Evolutionary conservation across 805 yeast genomes (phyloP), one percentile per base, ranked within the genome.

Genomic region (Candida pini): DNA sequence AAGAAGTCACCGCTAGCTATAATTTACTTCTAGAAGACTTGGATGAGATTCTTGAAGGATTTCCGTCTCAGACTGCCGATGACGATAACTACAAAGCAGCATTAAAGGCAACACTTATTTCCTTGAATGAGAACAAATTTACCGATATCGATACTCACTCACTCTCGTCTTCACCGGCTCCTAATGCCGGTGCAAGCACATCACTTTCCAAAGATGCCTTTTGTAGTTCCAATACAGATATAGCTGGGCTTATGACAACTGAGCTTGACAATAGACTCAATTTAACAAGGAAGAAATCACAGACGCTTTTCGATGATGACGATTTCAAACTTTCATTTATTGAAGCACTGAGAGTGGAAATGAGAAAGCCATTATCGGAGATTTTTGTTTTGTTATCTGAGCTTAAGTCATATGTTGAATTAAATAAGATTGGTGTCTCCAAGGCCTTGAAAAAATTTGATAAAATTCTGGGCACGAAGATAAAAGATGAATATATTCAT

Each of bases 371-470:
- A 39, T 56, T 81, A 7, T 68, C 78, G 28, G 71, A 80, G 4
- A 60, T 78, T 27, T 90, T 77, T 62, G 90, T 90, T 4, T 64
- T 74, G 14, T 63, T 88, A 15, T 81, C 89, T 6, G 97, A 90
- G 58, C 68, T 90, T 45, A 78, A 82, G 48, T 85, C 95, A 9
- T 90, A 64, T 54, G 69, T 84, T 33, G 95, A 88, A 51, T 67
- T 92, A 45, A 90, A 90, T 66, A 73, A 70, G 45, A 85, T 95
- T 17, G 97, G 97, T 2, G 85, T 90, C 58, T 73, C 84, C 33
- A 90, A 90, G 60, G 89, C 90, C 27, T 69, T 88, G 45, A 90
- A 90, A 58, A 90, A 90, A 60, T 92, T 86, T 56, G 96, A 92
- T 61, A 90, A 90, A 56, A 78, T 85, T 9, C 64, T 86, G 44